Percentiles rank a stretch among this genome's conserved stretches.
These are phyloP conservation scores for Syzygium aqueum DNA, from an alignment of 345 rosid genomes.

Conservation along the genomic window DNA sequence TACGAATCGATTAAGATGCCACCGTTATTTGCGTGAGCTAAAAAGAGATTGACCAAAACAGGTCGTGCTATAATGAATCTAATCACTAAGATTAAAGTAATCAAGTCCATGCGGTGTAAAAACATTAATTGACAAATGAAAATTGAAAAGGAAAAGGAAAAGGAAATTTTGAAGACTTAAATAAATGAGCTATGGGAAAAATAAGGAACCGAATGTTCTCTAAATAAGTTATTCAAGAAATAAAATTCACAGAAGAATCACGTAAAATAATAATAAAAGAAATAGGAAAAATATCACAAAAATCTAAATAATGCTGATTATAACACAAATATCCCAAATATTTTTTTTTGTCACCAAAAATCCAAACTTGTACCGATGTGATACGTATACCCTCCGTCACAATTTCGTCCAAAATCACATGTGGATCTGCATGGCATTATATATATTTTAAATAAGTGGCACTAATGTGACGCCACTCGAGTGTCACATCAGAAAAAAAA, in stretches of 20 bases:
- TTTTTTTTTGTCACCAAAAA: background rate
- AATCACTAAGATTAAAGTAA: background rate
- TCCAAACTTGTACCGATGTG: accelerated
- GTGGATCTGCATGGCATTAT: too few species aligned
- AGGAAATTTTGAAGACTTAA: background rate
- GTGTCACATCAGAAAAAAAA: too few species aligned
- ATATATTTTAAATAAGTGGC: too few species aligned
- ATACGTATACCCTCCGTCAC: background rate
- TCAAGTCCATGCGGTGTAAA: background rate
- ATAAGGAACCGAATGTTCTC: background rate
- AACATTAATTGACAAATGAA: background rate
- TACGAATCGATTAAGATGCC: too few species aligned
- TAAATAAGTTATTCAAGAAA: background rate
- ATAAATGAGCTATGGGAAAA: background rate
- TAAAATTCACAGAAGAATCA: background rate
- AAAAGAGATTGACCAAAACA: too few species aligned
- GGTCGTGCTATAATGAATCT: background rate
- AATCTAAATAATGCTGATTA: too few species aligned
- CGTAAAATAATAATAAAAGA: background rate
- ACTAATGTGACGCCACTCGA: too few species aligned
- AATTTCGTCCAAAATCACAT: too few species aligned
- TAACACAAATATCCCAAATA: background rate
- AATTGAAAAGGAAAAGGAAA: background rate
- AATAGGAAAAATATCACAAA: background rate
- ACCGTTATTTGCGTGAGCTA: too few species aligned